phyloP scores from a whole-genome alignment of 2,329 filamentous ascomycete species.

The Trichoderma endophyticum region DNA sequence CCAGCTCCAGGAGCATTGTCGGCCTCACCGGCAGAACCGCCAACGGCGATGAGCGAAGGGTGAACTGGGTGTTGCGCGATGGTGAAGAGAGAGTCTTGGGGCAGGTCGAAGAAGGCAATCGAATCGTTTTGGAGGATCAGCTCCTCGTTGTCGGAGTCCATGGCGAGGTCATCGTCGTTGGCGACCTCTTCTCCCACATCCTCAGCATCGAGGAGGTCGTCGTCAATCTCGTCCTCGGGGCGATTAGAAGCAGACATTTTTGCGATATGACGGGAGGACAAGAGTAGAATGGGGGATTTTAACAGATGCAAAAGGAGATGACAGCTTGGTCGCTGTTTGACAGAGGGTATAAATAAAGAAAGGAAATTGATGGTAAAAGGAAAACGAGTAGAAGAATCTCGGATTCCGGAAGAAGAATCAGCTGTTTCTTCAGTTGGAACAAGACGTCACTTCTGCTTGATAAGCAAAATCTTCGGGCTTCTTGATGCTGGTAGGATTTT shows the following conservation, averaged over 20 bases:
- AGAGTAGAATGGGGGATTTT: neutral
- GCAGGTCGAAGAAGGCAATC: slow-evolving; percentile 82
- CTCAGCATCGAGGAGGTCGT: slow-evolving; percentile 68
- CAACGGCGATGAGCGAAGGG: slow-evolving; percentile 77
- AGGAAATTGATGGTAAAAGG: neutral
- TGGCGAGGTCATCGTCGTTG: slow-evolving; percentile 67
- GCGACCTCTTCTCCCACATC: slow-evolving; percentile 75
- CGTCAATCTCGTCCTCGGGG: slow-evolving; percentile 27
- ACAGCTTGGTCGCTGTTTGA: neutral
- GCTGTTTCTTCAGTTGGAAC: neutral
- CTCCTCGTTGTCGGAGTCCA: slow-evolving; percentile 76
- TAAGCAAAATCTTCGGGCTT: slow-evolving; percentile 21
- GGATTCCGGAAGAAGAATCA: neutral
- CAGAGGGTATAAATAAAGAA: neutral
- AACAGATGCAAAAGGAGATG: neutral
- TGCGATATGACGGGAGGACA: neutral
- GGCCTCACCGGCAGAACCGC: slow-evolving; percentile 63
- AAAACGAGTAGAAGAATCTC: neutral
- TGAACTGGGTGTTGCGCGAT: slow-evolving; percentile 87
- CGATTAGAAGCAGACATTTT: slow-evolving; percentile 33
- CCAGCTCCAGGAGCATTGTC: slow-evolving; percentile 70
- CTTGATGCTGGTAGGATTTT: slow-evolving; percentile 14
- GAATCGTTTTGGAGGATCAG: slow-evolving; percentile 88
- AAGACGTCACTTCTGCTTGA: slow-evolving; percentile 20
- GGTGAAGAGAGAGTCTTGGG: slow-evolving; percentile 89